Conservation (phyloP, 1,139 yeast genomes). For the Yamadazyma blattariae region DNA sequence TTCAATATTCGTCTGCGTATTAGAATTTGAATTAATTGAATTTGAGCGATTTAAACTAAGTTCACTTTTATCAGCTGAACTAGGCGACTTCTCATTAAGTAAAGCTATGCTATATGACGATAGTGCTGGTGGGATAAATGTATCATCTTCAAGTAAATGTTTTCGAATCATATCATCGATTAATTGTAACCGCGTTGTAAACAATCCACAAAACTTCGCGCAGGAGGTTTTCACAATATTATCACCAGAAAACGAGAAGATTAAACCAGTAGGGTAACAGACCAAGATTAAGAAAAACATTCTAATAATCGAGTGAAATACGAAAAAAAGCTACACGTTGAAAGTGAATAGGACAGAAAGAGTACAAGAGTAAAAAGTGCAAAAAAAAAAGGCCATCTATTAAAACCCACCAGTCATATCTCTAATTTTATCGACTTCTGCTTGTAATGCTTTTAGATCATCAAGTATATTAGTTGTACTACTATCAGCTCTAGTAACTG, state of each 20-base stretch:
- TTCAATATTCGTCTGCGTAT: background rate
- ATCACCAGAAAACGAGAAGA: background rate
- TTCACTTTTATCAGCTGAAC: background rate
- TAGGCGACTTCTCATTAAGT: constrained; percentile 22
- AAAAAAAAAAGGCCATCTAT: background rate
- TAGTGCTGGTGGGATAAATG: constrained; percentile 61
- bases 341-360: no score
- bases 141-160: constrained; percentile 45
- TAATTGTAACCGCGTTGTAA: constrained; percentile 5
- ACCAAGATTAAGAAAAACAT: no score
- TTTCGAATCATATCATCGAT: constrained; percentile 4
- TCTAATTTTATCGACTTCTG: constrained; percentile 57
- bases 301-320: no score
- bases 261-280: no score
- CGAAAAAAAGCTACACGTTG: no score
- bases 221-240: background rate
- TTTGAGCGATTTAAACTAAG: no score
- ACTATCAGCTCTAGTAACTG: background rate
- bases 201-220: constrained; percentile 2
- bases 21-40: background rate
- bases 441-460: constrained; percentile 60
- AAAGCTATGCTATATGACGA: constrained; percentile 53
- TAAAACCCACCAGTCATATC: constrained; percentile 50
- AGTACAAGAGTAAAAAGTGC: no score
- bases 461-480: constrained; percentile 41